Conservation (phyloP, 164 flowering plant species). For the Berberis thunbergii region DNA sequence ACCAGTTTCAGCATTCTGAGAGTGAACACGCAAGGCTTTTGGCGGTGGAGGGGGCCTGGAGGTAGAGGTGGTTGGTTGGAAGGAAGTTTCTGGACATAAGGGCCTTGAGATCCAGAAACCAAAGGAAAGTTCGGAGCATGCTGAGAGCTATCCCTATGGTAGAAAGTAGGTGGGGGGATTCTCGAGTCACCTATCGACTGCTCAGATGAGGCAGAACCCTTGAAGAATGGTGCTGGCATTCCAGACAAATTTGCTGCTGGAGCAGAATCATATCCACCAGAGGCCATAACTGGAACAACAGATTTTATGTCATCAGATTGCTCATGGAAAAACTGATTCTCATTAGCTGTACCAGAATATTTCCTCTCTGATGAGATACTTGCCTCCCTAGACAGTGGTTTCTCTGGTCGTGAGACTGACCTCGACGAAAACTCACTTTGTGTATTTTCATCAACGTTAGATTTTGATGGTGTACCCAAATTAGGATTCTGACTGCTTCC, state of each 20-base stretch:
- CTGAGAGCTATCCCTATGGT: constrained; percentile 33
- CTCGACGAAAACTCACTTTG: constrained; percentile 63
- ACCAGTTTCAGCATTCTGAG: constrained; percentile 37
- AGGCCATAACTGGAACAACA: constrained; percentile 16
- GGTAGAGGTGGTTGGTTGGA: constrained; percentile 81
- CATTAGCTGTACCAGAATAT: constrained; percentile 17
- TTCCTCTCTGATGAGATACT: constrained; percentile 71
- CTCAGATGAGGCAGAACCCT: constrained; percentile 26
- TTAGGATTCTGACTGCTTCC: constrained; percentile 46
- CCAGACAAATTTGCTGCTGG: constrained; percentile 25
- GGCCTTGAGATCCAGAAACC: constrained; percentile 43
- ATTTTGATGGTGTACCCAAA: constrained; percentile 33
- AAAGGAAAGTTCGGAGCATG: constrained; percentile 23
- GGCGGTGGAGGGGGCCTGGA: constrained; percentile 71
- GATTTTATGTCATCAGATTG: constrained; percentile 53
- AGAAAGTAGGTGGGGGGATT: constrained; percentile 30
- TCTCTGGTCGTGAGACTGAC: constrained; percentile 58
- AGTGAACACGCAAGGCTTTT: constrained; percentile 35
- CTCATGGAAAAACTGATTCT: constrained; percentile 23
- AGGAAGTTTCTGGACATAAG: constrained; percentile 47
- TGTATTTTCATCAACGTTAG: constrained; percentile 51
- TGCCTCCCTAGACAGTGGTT: constrained; percentile 58
- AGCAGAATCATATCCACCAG: constrained; percentile 35
- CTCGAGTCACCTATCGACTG: constrained; percentile 39
- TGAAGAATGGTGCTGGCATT: constrained; percentile 28